Base-by-base conservation (phyloP, 352 stramenopile species). In the Chrysophaeum taylorii region DNA sequence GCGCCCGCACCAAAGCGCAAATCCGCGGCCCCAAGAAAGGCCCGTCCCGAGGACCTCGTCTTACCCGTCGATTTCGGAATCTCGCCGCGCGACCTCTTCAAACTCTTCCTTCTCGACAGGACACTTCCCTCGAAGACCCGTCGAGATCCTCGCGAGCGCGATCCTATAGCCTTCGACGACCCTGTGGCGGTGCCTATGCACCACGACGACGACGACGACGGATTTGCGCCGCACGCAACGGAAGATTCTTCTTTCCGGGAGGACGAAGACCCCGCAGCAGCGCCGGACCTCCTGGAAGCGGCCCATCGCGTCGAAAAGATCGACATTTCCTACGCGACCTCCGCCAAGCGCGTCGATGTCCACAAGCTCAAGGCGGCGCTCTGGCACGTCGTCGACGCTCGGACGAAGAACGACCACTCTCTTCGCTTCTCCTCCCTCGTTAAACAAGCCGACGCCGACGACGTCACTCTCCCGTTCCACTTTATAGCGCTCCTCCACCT, bases 401-500 rank as follows among this genome's bases (percentile, higher is more conserved):
- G 42, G 16, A 78, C 73, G 48, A 80, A 79, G 69, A 42, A 45
- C n/a, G 36, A 70, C 54, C 7, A 72, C 21, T 53, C 50, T 43
- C 33, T 67, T 15, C 27, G 88, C 25, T 97, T 97, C 63, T 83
- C 94, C 64, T 85, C 89, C 18, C 87, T 95, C 29, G 84, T 97
- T 37, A 85, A 87, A 70, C 87, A 96, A 84, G 86, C 91, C 27
- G 92, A 96, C 38, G 79, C 86, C 48, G 94, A 97, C 70, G n/a
- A n/a, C n/a, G 93, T 96, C 9, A 96, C 92, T 2, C 82, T 98
- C 21, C 93, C 94, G 14, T 98, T 97, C 81, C 98, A 98, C 81
- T 99, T 99, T 72, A 98, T 98, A 69, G 98, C 92, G 73, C 87
- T 98, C 71, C 81, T 99, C n/a, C 94, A 99, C 80, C 83, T 99